Evolutionary conservation across 371 early-diverging fungal species (phyloP).

Genomic region (Dichotomocladium elegans): DNA sequence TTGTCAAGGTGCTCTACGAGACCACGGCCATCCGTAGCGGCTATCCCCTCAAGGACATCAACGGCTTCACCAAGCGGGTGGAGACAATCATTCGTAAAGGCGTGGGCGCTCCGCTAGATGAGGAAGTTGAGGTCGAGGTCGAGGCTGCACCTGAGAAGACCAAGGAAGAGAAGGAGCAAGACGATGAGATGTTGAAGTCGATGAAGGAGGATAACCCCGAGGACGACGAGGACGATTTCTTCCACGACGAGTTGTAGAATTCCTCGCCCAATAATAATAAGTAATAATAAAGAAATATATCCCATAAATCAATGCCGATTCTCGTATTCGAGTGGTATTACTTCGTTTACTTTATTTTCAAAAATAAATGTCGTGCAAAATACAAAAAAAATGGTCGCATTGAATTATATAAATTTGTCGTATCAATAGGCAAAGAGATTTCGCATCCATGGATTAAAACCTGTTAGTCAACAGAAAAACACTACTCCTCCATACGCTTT

Average conservation of each 20-base stretch:
- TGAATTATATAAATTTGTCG: too few relatives aligned
- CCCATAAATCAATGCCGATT: too few relatives aligned
- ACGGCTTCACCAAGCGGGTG: slow-evolving; percentile 63
- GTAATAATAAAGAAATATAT: too few relatives aligned
- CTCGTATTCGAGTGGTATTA: too few relatives aligned
- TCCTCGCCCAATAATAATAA: too few relatives aligned
- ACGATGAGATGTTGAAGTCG: slow-evolving; percentile 20
- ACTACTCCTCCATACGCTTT: too few relatives aligned
- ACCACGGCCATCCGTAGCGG: slow-evolving; percentile 77
- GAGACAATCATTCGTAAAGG: slow-evolving; percentile 66
- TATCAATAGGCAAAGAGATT: too few relatives aligned
- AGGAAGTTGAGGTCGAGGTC: slow-evolving; percentile 48
- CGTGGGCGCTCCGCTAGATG: slow-evolving; percentile 55
- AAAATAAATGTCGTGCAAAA: too few relatives aligned
- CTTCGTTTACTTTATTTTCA: too few relatives aligned
- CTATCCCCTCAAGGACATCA: slow-evolving; percentile 58
- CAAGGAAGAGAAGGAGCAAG: slow-evolving; percentile 28
- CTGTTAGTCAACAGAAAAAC: too few relatives aligned
- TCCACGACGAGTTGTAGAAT: slow-evolving; percentile 16
- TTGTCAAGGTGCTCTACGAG: slow-evolving; percentile 71
- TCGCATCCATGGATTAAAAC: too few relatives aligned
- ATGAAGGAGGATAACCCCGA: slow-evolving; percentile 3
- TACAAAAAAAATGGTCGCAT: too few relatives aligned
- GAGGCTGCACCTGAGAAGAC: slow-evolving; percentile 43
- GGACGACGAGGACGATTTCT: slow-evolving; percentile 6